Evolutionary conservation across 257 asterid species (phyloP).

Genomic region (Cinchona pubescens): DNA sequence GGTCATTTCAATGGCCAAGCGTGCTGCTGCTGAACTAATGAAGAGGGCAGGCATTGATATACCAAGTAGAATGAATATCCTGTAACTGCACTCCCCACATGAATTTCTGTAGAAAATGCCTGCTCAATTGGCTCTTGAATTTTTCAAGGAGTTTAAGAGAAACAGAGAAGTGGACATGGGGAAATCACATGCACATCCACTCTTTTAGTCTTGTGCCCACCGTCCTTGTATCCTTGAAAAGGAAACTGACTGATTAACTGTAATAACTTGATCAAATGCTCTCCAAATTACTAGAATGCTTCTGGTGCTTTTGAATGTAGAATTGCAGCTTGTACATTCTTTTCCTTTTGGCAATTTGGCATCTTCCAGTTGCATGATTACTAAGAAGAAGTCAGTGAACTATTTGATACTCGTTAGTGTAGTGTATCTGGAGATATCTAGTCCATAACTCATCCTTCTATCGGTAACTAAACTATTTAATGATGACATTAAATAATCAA

Average conservation of each 20-base stretch:
- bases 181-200: neutral
- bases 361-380: neutral
- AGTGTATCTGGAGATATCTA: neutral
- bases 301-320: neutral
- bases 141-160: neutral
- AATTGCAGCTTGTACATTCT: neutral
- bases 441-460: neutral
- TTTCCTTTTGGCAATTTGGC: neutral
- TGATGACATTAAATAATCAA: too few species aligned
- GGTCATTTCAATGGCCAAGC: conserved; percentile 47
- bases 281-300: neutral
- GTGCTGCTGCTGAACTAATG: conserved; percentile 50
- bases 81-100: conserved; percentile 6
- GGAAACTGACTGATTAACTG: neutral
- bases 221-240: neutral
- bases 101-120: neutral
- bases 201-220: neutral
- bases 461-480: too few species aligned
- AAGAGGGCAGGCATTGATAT: conserved; percentile 53
- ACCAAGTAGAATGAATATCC: conserved; percentile 55
- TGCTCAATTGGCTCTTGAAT: neutral
- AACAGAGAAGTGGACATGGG: too few species aligned
- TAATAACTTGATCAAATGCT: neutral
- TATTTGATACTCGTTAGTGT: too few species aligned
- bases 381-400: neutral